Base-by-base conservation (phyloP, 2,329 filamentous ascomycete species). In the Pseudogymnoascus sp. region DNA sequence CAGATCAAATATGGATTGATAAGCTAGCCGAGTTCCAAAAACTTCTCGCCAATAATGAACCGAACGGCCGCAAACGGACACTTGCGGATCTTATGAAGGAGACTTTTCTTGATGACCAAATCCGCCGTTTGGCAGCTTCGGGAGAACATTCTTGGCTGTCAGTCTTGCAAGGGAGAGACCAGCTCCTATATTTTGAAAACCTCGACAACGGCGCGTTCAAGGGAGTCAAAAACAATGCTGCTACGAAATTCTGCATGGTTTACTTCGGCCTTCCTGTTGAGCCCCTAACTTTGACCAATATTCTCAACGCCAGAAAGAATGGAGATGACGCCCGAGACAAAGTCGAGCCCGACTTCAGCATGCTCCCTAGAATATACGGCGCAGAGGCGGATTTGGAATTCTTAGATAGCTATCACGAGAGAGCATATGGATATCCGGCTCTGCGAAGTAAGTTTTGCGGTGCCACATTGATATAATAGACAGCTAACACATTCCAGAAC, bases 201-300 rank as follows among this genome's bases (percentile, higher is more conserved):
- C 31, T 65, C 13, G 60, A 68, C 17, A 62, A 66, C 0, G 36
- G 64, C 21, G 23, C 62, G 11, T 71, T 71, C 60, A 66, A 67
- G 21, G 65, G 66, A 23, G 44, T 62, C 10, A 40, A 64, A 6
- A 66, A 73, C 21, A 74, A 73, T 47, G 47, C 71, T 13, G 63
- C 66, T 6, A 73, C 71, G 6, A 74, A 73, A 61, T 60, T 74
- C 15, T 66, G 70, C 8, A 73, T 74, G 72, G 33, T 70, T 11
- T 62, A 71, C 57, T 74, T 72, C 60, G 72, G 71, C 11, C 64
- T 73, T 9, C 71, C 72, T 7, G 67, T 74, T 23, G 68, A 66
- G 26, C 66, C 70, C 5, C 33, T 72, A 17, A 71, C 70, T 10
- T 11, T 57, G 1, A 69, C 67, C n/a, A 73, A 73, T 42, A 63